Percentiles rank a stretch among this genome's conserved stretches.
Evolutionary conservation across 306 rosid species (phyloP).

Genomic region (Alnus glutinosa): DNA sequence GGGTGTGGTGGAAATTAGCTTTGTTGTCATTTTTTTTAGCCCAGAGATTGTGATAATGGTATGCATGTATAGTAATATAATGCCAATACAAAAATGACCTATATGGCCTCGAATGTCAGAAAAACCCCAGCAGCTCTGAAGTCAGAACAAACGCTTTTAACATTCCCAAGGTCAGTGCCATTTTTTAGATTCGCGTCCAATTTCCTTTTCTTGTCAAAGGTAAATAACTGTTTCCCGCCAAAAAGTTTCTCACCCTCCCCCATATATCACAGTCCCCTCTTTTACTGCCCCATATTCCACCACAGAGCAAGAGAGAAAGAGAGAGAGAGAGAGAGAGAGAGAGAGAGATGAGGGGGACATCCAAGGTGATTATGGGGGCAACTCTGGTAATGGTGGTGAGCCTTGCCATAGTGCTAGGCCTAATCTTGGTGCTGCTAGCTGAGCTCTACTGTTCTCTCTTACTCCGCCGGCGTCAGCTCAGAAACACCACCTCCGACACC

Average conservation of each 20-base stretch:
- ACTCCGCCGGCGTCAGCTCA: slow-evolving; percentile 70
- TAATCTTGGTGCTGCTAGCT: slow-evolving; percentile 73
- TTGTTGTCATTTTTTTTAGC: not conserved
- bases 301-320: slow-evolving; percentile 20
- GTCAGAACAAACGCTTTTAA: slow-evolving; percentile 30
- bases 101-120: slow-evolving; percentile 39
- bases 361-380: slow-evolving; percentile 85
- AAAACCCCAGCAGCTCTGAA: slow-evolving; percentile 23
- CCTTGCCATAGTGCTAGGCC: slow-evolving; percentile 80
- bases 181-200: slow-evolving; percentile 34
- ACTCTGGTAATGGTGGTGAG: slow-evolving; percentile 77
- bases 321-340: slow-evolving; percentile 12
- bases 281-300: slow-evolving; percentile 28
- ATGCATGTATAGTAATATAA: not conserved
- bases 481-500: slow-evolving; percentile 27
- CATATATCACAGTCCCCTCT: slow-evolving; percentile 30
- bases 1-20: not conserved
- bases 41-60: not conserved
- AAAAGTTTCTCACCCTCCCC: slow-evolving; percentile 22
- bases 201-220: slow-evolving; percentile 28
- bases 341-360: slow-evolving; percentile 77
- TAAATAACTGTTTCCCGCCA: slow-evolving; percentile 62
- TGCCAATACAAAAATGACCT: slow-evolving; percentile 12
- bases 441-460: slow-evolving; percentile 95
- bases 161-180: slow-evolving; percentile 47